Evolutionary conservation across 2,329 filamentous ascomycete species (phyloP).

Genomic region (Teratosphaeria zuluensis): DNA sequence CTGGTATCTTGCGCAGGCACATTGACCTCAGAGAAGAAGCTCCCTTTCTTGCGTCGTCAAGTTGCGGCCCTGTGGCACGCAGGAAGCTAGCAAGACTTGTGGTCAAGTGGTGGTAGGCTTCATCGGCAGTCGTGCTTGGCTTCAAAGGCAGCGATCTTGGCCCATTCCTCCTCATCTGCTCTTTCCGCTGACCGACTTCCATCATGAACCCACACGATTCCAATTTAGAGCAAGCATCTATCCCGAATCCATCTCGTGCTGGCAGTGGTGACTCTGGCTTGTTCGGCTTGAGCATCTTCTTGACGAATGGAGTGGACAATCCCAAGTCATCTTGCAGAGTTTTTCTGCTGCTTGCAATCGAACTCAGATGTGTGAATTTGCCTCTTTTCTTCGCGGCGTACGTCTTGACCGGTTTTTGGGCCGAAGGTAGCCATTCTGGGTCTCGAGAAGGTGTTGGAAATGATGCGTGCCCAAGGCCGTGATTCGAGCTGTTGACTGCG

Average conservation of each 20-base stretch:
- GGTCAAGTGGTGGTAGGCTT: slow-evolving; percentile 7
- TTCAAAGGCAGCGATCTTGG: slow-evolving; percentile 15
- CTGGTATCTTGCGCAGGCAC: slow-evolving; percentile 32
- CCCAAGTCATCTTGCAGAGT: not conserved
- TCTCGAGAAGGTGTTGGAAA: slow-evolving; percentile 3
- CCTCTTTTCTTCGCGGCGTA: not conserved
- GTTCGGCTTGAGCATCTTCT: slow-evolving; percentile 9
- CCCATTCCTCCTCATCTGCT: slow-evolving; percentile 8
- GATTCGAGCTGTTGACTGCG: too few relatives aligned
- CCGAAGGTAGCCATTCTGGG: slow-evolving; percentile 11
- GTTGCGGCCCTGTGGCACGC: slow-evolving; percentile 7
- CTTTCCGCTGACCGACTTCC: not conserved
- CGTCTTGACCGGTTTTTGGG: not conserved
- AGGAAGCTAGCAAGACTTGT: slow-evolving; percentile 3
- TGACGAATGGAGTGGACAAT: slow-evolving; percentile 11
- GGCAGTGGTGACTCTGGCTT: not conserved
- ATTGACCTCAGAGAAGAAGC: slow-evolving; percentile 28
- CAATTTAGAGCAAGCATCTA: not conserved
- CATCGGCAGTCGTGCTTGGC: slow-evolving; percentile 12
- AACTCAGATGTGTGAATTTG: not conserved
- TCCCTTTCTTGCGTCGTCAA: slow-evolving; percentile 19
- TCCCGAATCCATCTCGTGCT: not conserved
- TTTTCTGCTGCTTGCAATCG: not conserved
- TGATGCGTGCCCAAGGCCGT: not conserved
- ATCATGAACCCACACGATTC: not conserved